These are phyloP conservation scores for Lactifluus subvellereus DNA, from an alignment of 768 basidiomycete genomes.

Conservation along the genomic window DNA sequence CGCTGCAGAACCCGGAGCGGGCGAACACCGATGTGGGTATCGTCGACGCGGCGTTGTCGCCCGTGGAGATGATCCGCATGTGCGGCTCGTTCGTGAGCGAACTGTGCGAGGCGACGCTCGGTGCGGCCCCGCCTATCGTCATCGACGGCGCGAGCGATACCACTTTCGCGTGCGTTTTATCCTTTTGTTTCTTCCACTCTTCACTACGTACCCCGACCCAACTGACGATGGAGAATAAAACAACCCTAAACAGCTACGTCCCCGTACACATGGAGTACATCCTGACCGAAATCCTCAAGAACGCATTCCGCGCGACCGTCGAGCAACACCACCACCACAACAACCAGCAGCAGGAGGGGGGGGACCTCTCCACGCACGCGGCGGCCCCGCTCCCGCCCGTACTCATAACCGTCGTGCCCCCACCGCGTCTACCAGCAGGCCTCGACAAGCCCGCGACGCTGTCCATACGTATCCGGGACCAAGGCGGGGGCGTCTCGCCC, in stretches of 20 bases:
- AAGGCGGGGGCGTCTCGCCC: conserved; percentile 79
- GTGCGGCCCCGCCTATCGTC: conserved; percentile 56
- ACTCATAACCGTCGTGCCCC: conserved; percentile 62
- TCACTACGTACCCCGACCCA: neutral
- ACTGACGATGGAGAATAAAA: neutral
- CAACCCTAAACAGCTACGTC: conserved; percentile 51
- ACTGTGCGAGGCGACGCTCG: conserved; percentile 79
- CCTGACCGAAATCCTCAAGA: conserved; percentile 85
- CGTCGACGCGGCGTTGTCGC: conserved; percentile 68
- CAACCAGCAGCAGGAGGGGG: conserved; percentile 26
- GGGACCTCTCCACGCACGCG: conserved; percentile 29
- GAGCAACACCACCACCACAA: conserved; percentile 59
- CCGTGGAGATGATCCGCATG: conserved; percentile 65
- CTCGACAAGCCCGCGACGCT: conserved; percentile 44
- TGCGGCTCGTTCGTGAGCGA: conserved; percentile 82
- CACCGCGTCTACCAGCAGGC: conserved; percentile 28
- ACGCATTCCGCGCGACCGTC: conserved; percentile 84
- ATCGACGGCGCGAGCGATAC: conserved; percentile 67
- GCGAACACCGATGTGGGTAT: conserved; percentile 55
- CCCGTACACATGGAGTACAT: conserved; percentile 91
- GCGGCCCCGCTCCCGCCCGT: conserved; percentile 49
- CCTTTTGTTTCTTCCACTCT: neutral
- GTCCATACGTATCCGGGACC: conserved; percentile 75
- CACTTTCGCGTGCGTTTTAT: conserved; percentile 65
- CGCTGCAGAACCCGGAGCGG: conserved; percentile 41